Evolutionary conservation across 202 grass and related monocot species (phyloP).

Genomic region (Tripidium arundinaceum): DNA sequence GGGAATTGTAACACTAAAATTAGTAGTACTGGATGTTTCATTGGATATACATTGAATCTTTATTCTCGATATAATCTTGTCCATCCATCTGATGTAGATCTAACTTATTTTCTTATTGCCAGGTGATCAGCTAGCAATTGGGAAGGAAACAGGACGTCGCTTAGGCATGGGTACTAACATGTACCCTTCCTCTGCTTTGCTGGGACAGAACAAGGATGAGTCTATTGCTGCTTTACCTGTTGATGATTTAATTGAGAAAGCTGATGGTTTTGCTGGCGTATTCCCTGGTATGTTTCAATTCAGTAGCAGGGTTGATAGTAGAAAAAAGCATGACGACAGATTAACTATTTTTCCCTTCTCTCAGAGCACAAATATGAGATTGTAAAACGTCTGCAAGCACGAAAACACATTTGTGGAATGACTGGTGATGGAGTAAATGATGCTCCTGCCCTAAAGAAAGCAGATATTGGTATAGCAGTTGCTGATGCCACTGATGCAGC

Average conservation of each 20-base stretch:
- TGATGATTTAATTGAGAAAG: slow-evolving; percentile 89
- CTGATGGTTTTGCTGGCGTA: slow-evolving; percentile 96
- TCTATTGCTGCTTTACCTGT: slow-evolving; percentile 59
- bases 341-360: background rate
- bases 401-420: slow-evolving; percentile 97
- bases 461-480: slow-evolving; percentile 92
- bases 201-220: slow-evolving; percentile 77
- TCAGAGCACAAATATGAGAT: slow-evolving; percentile 98
- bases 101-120: slow-evolving; percentile 19
- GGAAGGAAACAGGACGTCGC: slow-evolving; percentile 72
- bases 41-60: background rate
- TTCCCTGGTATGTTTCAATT: slow-evolving; percentile 69
- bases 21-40: background rate
- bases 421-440: slow-evolving; percentile 97
- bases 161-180: slow-evolving; percentile 97
- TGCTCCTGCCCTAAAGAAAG: slow-evolving; percentile 91
- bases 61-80: background rate
- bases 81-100: background rate
- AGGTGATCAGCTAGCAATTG: slow-evolving; percentile 95
- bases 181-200: slow-evolving; percentile 86
- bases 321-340: background rate
- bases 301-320: background rate
- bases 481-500: slow-evolving; percentile 92
- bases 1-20: background rate
- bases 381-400: slow-evolving; percentile 85